phyloP scores from a whole-genome alignment of 2,329 filamentous ascomycete species.

The Dothistroma pini region DNA sequence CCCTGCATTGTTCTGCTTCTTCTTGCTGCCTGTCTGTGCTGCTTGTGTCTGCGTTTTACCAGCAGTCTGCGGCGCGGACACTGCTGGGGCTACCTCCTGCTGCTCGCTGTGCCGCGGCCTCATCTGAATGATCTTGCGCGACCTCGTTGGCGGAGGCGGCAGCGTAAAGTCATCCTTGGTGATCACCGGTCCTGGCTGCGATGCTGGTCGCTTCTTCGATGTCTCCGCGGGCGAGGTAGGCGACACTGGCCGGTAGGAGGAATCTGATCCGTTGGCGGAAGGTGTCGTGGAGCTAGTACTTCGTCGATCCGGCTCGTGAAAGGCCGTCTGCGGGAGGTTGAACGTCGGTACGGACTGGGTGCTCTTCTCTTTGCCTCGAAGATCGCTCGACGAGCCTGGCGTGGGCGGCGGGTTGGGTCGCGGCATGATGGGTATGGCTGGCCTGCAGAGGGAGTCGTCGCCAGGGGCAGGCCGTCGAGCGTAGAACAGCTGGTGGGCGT shows the following conservation, averaged over 20 bases:
- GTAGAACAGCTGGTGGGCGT: constrained; percentile 27
- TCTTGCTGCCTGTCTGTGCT: constrained; percentile 53
- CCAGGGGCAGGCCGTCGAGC: constrained; percentile 23
- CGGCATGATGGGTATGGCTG: constrained; percentile 54
- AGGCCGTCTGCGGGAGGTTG: constrained; percentile 71
- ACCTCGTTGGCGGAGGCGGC: constrained; percentile 85
- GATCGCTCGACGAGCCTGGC: constrained; percentile 75
- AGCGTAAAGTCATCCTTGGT: constrained; percentile 68
- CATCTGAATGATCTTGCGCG: constrained; percentile 98
- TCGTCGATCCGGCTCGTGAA: constrained; percentile 46
- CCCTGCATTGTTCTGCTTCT: constrained; percentile 65
- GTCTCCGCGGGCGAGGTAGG: constrained; percentile 42
- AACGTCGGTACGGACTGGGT: constrained; percentile 64
- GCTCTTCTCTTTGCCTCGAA: constrained; percentile 62
- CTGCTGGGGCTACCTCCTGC: constrained; percentile 22
- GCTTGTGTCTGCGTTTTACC: constrained; percentile 19
- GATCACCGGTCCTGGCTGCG: constrained; percentile 23
- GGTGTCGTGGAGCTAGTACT: constrained; percentile 47
- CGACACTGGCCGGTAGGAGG: constrained; percentile 48
- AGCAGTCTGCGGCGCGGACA: constrained; percentile 11
- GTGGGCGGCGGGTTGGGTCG: constrained; percentile 66
- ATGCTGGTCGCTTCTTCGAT: constrained; percentile 33
- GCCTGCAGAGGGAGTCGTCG: constrained; percentile 6
- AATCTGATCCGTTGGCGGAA: constrained; percentile 48
- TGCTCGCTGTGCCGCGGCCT: constrained; percentile 58